Evolutionary conservation across 2,329 filamentous ascomycete species (phyloP), one percentile per base, ranked within the genome.

Genomic region (Penicillium aurantiogriseum): DNA sequence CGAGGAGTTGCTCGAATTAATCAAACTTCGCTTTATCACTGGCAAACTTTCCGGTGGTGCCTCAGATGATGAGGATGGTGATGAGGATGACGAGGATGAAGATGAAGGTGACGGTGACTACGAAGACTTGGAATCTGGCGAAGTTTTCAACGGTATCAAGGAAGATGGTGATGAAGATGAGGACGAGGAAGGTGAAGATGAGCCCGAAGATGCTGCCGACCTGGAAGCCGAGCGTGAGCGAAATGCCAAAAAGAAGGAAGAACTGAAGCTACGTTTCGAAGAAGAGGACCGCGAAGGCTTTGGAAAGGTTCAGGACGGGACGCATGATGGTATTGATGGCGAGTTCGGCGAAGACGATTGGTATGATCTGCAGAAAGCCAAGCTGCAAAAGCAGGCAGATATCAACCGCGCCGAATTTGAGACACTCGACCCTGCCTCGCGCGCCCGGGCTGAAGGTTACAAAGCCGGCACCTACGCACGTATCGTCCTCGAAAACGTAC

Each of bases 221-320:
- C 81, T 97, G n/a, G 91, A 93, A 61, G 89, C 87, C 4, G 94
- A 99, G 77, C 89, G 94, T 65, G 91, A 91, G 66, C 89, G 86
- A 74, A 99, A 99, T 69, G 94, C 94, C 2, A 86, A 87, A 63
- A 84, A 90, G 63, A 99, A 99, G 75, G 94, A 97, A 76, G 94
- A 99, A 73, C 84, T 99, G 52, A 95, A 91, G 72, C 81, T 95
- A 51, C 87, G 95, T 1, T 99, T 99, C 70, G 94, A 99, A 70
- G 92, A 97, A 74, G 94, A 99, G 80, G 94, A 99, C 71, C 85
- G 91, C n/a, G 94, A 99, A 71, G 94, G 94, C 0, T 92, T 97
- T 72, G 77, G 71, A 7, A 86, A 90, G 68, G 95, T 95, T 69
- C 91, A 94, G 75, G 95, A 95, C 71, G 87, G 90, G 29, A 85